These are phyloP conservation scores for Ehretia macrophylla DNA, from an alignment of 257 asterid species.

Conservation along the genomic window DNA sequence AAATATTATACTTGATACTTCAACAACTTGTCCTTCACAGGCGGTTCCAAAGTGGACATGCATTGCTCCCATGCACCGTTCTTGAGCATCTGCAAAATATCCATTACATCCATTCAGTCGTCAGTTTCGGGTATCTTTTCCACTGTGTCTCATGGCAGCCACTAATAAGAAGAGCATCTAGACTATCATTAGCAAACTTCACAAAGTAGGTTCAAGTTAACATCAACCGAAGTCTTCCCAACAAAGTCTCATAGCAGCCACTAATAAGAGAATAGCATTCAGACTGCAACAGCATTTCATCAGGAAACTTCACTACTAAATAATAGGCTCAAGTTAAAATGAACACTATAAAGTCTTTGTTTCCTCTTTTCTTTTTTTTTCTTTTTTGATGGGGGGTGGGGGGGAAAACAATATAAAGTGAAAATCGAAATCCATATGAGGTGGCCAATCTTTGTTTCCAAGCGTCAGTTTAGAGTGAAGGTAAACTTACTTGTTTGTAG, in stretches of 20 bases:
- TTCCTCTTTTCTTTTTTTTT: not conserved
- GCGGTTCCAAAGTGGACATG: slow-evolving; percentile 78
- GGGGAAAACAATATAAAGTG: not conserved
- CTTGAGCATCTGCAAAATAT: slow-evolving; percentile 64
- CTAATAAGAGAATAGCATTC: too few species aligned
- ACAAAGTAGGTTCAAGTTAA: too few species aligned
- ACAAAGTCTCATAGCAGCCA: too few species aligned
- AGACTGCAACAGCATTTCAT: too few species aligned
- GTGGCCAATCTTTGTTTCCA: not conserved
- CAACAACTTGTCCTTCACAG: slow-evolving; percentile 58
- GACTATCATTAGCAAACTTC: too few species aligned
- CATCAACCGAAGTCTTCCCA: too few species aligned
- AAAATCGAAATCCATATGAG: not conserved
- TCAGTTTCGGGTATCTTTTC: not conserved
- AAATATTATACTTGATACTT: slow-evolving; percentile 44
- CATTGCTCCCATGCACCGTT: slow-evolving; percentile 89
- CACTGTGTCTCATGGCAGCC: too few species aligned
- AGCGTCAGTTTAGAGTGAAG: not conserved
- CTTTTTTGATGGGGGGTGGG: too few species aligned
- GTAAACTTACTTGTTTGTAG: slow-evolving; percentile 70
- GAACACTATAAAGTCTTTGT: too few species aligned
- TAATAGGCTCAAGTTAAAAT: not conserved
- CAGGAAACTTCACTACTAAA: too few species aligned
- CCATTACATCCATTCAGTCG: slow-evolving; percentile 4
- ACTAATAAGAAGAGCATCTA: too few species aligned